Base-by-base conservation (phyloP, 352 stramenopile species). In the Pythium scleroteichum region DNA sequence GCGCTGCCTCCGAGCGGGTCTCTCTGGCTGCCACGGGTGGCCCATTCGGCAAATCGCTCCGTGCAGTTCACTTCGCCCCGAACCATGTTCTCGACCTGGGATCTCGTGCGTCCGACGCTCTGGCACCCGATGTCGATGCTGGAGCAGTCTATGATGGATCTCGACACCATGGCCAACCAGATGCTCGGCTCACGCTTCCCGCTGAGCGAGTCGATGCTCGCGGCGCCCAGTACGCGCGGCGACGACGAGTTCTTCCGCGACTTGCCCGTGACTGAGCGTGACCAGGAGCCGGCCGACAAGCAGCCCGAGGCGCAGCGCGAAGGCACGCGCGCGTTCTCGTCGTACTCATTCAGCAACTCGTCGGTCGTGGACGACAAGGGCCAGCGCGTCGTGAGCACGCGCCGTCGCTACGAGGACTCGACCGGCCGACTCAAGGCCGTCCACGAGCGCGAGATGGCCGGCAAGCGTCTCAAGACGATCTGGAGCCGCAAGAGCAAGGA, bases 211-310 rank as follows among this genome's bases (percentile, higher is more conserved):
- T 60, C 53, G 33, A 58, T 78, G 57, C 59, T 86, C 54, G 62
- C 78, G 17, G 62, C 64, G 14, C 60, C 78, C 0, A 73, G 53
- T 32, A 70, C 52, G n/a, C 51, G 62, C 29, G 73, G 69, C 39
- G 64, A 88, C 42, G 85, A 93, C 27, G 85, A 92, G 19, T 95
- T 95, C 64, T 95, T 95, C 68, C 77, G 76, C 59, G 85, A 93
- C 55, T 62, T 95, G 26, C 79, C 82, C 1, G 66, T 79, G 29
- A 55, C 42, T 16, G 68, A 78, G 47, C 56, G 71, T 20, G 61
- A 62, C 8, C 51, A 72, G 27, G 49, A 82, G 44, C 35, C 69
- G 5, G 48, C 53, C 10, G 32, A 33, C n/a, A 62, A 59, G 13
- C 64, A 87, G 57, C 39, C 62, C 0, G 67, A 79, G 27, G 64